phyloP scores from a whole-genome alignment of 345 rosid genomes.

The Brassica juncea region DNA sequence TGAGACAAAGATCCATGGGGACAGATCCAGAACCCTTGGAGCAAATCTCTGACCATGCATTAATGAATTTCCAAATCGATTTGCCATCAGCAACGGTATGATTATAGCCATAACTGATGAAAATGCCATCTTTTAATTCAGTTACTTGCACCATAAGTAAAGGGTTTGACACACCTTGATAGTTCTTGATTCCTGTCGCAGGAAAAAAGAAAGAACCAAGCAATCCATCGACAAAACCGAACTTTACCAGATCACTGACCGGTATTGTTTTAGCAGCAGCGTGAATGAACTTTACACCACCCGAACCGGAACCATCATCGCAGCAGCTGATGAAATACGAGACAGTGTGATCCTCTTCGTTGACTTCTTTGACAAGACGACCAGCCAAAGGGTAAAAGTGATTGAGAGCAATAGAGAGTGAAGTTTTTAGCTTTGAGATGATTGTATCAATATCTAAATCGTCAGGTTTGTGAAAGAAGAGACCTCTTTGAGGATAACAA shows the following conservation, averaged over 20 bases:
- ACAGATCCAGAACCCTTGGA: not conserved
- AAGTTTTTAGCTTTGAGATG: not conserved
- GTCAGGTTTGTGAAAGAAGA: not conserved
- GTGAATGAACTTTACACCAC: not conserved
- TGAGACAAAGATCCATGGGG: not conserved
- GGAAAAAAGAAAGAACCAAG: slow-evolving; percentile 39
- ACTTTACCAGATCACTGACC: not conserved
- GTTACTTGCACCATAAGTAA: slow-evolving; percentile 44
- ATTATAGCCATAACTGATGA: slow-evolving; percentile 29
- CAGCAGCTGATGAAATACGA: not conserved
- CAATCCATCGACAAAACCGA: slow-evolving; percentile 33
- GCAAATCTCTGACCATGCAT: slow-evolving; percentile 44
- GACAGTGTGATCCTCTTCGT: not conserved
- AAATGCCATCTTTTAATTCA: slow-evolving; percentile 39
- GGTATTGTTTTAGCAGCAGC: not conserved
- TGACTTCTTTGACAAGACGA: not conserved
- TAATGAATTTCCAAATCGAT: slow-evolving; percentile 40
- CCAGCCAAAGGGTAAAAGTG: not conserved
- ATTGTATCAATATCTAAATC: not conserved
- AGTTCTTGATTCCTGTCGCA: slow-evolving; percentile 23
- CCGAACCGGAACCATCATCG: slow-evolving; percentile 27
- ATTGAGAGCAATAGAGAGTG: slow-evolving; percentile 2
- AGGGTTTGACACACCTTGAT: slow-evolving; percentile 33
- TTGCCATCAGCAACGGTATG: slow-evolving; percentile 35
- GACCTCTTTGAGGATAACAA: slow-evolving; percentile 8